These are phyloP conservation scores for Peronospora destructor DNA, from an alignment of 352 stramenopile genomes.

Conservation along the genomic window DNA sequence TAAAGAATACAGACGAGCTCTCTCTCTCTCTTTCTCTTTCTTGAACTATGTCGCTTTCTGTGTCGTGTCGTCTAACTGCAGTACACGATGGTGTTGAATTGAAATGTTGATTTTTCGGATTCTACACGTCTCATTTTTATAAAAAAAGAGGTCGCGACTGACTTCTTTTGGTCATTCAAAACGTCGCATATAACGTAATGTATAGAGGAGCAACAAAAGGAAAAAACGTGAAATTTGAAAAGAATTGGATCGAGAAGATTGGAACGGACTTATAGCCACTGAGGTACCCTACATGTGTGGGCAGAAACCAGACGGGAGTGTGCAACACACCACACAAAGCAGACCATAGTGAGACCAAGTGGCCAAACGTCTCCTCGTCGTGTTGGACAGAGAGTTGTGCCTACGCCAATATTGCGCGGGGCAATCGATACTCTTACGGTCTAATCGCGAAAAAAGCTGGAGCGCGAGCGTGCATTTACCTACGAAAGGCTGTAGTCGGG, in stretches of 20 bases:
- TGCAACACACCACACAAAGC: constrained; percentile 13
- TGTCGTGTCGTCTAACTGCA: constrained; percentile 22
- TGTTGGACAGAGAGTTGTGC: no score
- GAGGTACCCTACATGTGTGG: constrained; percentile 10
- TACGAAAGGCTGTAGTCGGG: no score
- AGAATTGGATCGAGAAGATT: neutral
- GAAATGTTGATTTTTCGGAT: constrained; percentile 22
- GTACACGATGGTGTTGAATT: constrained; percentile 14
- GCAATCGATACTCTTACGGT: neutral
- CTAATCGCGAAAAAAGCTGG: no score
- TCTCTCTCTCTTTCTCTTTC: constrained; percentile 11
- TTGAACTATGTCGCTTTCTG: constrained; percentile 18
- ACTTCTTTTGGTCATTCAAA: constrained; percentile 10
- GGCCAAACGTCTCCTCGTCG: constrained; percentile 9
- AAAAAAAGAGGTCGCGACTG: constrained; percentile 18
- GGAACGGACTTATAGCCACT: constrained; percentile 5
- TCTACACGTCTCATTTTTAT: neutral
- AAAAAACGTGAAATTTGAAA: neutral
- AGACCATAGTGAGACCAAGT: constrained; percentile 13
- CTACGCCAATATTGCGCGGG: no score
- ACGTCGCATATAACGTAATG: constrained; percentile 10
- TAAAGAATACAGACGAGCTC: no score
- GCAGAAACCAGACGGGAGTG: constrained; percentile 13
- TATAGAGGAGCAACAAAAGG: neutral
- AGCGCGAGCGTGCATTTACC: no score